Evolutionary conservation across 2,329 filamentous ascomycete genomes (phyloP), one percentile per base, ranked within the genome.

Genomic region (Madurella fahalii): DNA sequence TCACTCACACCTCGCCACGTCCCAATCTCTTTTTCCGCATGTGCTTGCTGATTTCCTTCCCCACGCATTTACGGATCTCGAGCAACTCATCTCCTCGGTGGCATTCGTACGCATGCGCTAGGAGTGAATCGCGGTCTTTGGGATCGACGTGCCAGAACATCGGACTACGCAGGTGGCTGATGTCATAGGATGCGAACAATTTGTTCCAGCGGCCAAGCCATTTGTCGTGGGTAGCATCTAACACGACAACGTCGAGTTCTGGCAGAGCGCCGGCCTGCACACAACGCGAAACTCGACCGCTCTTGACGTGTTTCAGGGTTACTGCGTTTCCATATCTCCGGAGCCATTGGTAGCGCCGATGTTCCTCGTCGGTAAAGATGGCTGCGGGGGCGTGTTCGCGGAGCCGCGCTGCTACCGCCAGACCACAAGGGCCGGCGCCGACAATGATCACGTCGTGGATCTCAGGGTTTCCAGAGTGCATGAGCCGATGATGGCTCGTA

Each of bases 121-220:
- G 71, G 62, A 93, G 71, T 0, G 85, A 85, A 71, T 93, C 89
- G 1, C 87, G 77, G 68, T 93, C 88, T 1, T 80, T 76, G 0
- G 89, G 89, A 64, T 93, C 88, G 13, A 89, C 77, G 65, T 94
- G 89, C 73, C 90, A 93, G 64, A 92, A 87, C 85, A 93, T 88
- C 0, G 87, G 89, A 61, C 87, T 91, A 15, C 89, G 78, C 40
- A 94, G 72, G 63, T 91, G 82, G 1, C 79, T 76, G 45, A 93
- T 93, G 47, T 84, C 79, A 43, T 90, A 82, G 2, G 79, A 80
- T 32, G 77, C 74, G 69, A 93, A 93, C 3, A 87, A 77, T 13
- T 76, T 73, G 43, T 87, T 82, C 89, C 89, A 93, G 40, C 82
- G 77, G 9, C 78, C 71, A 76, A 93, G 82, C 87, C 87, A 93